phyloP scores from a whole-genome alignment of 495 filamentous ascomycete species.

The Aspergillus nidulans region DNA sequence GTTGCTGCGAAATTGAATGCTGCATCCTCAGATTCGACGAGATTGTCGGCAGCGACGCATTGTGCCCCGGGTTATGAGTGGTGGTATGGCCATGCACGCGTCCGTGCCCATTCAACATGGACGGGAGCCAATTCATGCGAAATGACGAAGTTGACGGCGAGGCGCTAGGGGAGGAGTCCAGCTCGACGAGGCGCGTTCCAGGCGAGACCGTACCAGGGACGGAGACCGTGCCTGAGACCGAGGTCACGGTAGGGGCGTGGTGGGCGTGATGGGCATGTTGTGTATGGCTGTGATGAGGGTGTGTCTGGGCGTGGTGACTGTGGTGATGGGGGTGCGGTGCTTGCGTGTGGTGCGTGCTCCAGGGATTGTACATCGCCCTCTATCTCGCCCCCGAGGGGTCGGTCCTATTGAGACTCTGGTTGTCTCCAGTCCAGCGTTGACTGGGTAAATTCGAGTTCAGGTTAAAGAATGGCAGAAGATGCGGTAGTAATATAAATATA shows the following conservation, averaged over 20 bases:
- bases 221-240: not conserved
- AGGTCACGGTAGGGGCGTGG: not conserved
- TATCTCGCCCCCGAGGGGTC: not conserved
- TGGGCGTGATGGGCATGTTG: not conserved
- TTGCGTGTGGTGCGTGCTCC: constrained; percentile 10
- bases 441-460: too few relatives aligned
- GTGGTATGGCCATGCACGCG: constrained; percentile 13
- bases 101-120: constrained; percentile 19
- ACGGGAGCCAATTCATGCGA: constrained; percentile 25
- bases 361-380: constrained; percentile 22
- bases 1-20: too few relatives aligned
- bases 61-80: too few relatives aligned
- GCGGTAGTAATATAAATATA: too few relatives aligned
- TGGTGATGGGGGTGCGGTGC: not conserved
- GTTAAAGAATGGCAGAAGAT: too few relatives aligned
- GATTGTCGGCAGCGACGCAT: constrained; percentile 16
- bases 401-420: not conserved
- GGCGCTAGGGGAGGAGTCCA: not conserved
- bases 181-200: constrained; percentile 1
- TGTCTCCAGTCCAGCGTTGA: too few relatives aligned
- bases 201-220: not conserved
- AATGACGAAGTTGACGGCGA: constrained; percentile 15
- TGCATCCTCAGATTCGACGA: constrained; percentile 19
- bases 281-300: not conserved
- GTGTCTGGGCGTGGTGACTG: not conserved